phyloP scores from a whole-genome alignment of 75 land plant species.

The Larix kaempferi region DNA sequence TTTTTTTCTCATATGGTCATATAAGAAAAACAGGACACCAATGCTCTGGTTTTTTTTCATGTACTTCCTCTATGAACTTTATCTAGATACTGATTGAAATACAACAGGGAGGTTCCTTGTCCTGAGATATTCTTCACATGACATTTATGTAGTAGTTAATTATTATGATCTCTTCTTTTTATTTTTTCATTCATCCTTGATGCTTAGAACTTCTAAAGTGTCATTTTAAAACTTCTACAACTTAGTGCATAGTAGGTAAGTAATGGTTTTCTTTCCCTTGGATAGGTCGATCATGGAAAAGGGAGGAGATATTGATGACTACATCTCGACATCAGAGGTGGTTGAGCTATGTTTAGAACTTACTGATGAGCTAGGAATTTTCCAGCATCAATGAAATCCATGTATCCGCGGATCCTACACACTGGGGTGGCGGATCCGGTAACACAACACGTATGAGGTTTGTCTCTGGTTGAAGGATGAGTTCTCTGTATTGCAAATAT shows the following conservation, averaged over 20 bases:
- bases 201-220: neutral
- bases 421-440: too few species aligned
- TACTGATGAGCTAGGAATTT: conserved; percentile 47
- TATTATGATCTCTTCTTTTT: too few species aligned
- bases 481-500: too few species aligned
- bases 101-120: too few species aligned
- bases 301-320: conserved; percentile 83
- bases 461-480: too few species aligned
- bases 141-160: too few species aligned
- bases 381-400: too few species aligned
- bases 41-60: neutral
- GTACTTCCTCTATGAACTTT: neutral
- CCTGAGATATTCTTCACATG: too few species aligned
- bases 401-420: too few species aligned
- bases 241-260: neutral
- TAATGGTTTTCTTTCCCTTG: neutral
- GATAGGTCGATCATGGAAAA: conserved; percentile 74
- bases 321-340: conserved; percentile 83
- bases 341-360: conserved; percentile 48
- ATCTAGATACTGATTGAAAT: too few species aligned
- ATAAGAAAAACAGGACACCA: conserved; percentile 23
- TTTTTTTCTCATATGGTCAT: neutral
- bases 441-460: too few species aligned
- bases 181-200: neutral
- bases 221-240: neutral